phyloP scores from a whole-genome alignment of 768 basidiomycete species.

The Pisolithus sp. region DNA sequence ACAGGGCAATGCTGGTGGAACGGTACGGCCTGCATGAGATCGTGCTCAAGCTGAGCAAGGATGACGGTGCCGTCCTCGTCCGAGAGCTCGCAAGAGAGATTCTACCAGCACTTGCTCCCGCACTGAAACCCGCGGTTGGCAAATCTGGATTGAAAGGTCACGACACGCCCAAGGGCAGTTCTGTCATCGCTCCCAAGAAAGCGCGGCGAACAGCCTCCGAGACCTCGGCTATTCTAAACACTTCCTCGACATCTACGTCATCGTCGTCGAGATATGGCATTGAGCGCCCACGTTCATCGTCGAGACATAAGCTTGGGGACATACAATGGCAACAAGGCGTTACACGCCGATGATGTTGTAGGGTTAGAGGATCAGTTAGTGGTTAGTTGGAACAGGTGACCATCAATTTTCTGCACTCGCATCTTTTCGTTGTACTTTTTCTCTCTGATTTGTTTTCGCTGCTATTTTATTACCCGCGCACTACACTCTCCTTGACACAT shows the following conservation, averaged over 20 bases:
- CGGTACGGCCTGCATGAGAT: slow-evolving; percentile 75
- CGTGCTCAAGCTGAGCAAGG: slow-evolving; percentile 72
- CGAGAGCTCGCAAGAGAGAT: slow-evolving; percentile 85
- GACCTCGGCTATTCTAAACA: slow-evolving; percentile 35
- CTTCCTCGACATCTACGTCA: slow-evolving; percentile 9
- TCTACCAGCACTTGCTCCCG: slow-evolving; percentile 69
- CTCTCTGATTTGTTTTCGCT: slow-evolving; percentile 13
- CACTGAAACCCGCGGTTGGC: slow-evolving; percentile 46
- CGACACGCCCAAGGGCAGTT: slow-evolving; percentile 33
- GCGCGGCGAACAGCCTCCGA: slow-evolving; percentile 69
- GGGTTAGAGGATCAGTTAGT: too few species aligned
- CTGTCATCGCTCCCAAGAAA: slow-evolving; percentile 54
- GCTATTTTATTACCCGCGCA: slow-evolving; percentile 10
- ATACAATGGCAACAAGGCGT: slow-evolving; percentile 47
- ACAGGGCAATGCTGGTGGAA: slow-evolving; percentile 74
- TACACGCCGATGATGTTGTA: slow-evolving; percentile 18
- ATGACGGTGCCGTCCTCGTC: slow-evolving; percentile 88
- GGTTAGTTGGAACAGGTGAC: slow-evolving; percentile 4
- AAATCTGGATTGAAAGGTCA: slow-evolving; percentile 26
- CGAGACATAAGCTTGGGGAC: slow-evolving; percentile 54
- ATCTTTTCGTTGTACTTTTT: slow-evolving; percentile 2
- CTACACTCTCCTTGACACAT: slow-evolving; percentile 27
- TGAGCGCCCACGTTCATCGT: slow-evolving; percentile 32
- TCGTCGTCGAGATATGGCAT: slow-evolving; percentile 25
- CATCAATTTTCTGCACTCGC: not conserved